These are phyloP conservation scores for Leishmania tarentolae DNA, from an alignment of 208 protist genomes.

Conservation along the genomic window DNA sequence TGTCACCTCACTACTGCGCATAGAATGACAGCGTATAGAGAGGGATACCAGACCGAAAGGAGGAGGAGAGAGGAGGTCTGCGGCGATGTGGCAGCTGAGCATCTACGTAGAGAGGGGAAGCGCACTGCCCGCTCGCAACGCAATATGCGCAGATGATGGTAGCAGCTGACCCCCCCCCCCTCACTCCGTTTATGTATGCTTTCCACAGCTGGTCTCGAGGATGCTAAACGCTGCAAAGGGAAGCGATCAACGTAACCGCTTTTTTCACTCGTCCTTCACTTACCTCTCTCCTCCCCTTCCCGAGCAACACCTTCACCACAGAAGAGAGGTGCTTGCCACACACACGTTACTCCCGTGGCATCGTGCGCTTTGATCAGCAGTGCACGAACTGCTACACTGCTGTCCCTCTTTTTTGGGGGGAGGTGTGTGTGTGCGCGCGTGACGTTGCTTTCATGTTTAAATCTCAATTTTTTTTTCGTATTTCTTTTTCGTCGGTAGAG, in stretches of 20 bases:
- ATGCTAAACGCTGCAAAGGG: too few species aligned
- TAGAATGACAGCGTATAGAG: neutral
- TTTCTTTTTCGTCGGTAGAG: conserved; percentile 9
- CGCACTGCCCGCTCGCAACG: neutral
- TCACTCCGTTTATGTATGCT: neutral
- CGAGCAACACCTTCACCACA: neutral
- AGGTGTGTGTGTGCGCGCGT: too few species aligned
- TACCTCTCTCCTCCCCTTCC: neutral
- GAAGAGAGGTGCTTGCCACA: neutral
- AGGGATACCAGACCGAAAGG: too few species aligned
- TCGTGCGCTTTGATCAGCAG: neutral
- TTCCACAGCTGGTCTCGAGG: neutral
- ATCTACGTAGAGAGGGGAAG: neutral
- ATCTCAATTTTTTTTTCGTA: neutral
- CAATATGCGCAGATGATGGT: neutral
- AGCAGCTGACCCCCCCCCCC: neutral
- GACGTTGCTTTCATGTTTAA: too few species aligned
- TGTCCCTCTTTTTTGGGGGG: neutral
- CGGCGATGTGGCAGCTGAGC: neutral
- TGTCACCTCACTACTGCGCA: neutral
- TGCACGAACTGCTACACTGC: neutral
- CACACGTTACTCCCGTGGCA: neutral
- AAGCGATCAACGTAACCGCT: neutral
- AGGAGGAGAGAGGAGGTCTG: neutral
- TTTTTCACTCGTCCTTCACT: neutral